Percentiles rank a stretch among this genome's conserved stretches.
phyloP scores from a whole-genome alignment of 768 basidiomycete genomes.

The Suillus plorans region DNA sequence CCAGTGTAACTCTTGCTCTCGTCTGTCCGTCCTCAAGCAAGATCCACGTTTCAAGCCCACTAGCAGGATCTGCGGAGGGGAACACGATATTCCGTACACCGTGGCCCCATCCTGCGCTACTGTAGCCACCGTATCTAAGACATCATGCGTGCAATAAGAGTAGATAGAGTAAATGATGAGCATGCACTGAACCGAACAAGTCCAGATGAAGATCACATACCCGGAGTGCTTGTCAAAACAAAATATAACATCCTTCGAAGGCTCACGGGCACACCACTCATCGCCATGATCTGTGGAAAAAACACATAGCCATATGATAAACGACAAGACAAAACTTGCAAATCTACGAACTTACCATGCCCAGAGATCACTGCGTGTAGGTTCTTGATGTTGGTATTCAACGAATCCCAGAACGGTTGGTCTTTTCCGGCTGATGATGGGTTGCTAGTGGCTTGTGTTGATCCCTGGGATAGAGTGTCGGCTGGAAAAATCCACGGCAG shows the following conservation, averaged over 20 bases:
- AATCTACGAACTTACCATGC: constrained; percentile 47
- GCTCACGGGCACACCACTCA: constrained; percentile 76
- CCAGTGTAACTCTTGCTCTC: constrained; percentile 52
- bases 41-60: constrained; percentile 62
- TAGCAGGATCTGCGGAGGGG: constrained; percentile 43
- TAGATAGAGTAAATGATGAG: background rate
- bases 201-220: constrained; percentile 30
- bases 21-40: constrained; percentile 57
- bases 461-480: constrained; percentile 52
- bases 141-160: background rate
- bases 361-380: constrained; percentile 69
- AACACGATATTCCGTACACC: constrained; percentile 66
- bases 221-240: constrained; percentile 80
- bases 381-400: constrained; percentile 60
- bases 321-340: constrained; percentile 8
- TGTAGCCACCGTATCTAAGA: constrained; percentile 64
- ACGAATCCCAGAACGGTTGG: constrained; percentile 58
- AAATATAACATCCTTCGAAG: constrained; percentile 60
- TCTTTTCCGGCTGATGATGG: constrained; percentile 45
- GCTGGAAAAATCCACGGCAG: constrained; percentile 33
- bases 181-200: background rate
- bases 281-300: constrained; percentile 63
- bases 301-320: background rate
- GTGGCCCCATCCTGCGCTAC: constrained; percentile 51
- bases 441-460: constrained; percentile 55